phyloP scores from a whole-genome alignment of 192 early-diverging fungal genomes.

The Podila epicladia region DNA sequence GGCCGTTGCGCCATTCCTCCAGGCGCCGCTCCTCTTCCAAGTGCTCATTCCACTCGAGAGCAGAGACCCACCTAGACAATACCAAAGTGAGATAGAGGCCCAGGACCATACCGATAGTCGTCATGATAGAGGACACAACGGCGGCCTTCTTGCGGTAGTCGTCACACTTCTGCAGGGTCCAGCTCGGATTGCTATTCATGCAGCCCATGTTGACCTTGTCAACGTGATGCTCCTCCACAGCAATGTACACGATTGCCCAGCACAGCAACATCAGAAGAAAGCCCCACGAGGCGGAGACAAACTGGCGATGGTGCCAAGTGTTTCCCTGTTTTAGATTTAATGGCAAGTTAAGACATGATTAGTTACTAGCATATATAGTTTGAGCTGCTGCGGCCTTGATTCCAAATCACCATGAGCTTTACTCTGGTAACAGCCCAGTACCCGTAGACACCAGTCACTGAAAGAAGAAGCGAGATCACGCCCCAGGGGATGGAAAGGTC shows the following conservation, averaged over 20 bases:
- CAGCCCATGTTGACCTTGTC: conserved; percentile 26
- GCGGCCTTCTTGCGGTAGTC: conserved; percentile 21
- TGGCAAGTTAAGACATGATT: not conserved
- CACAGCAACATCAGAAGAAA: conserved; percentile 41
- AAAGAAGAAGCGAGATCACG: conserved; percentile 24
- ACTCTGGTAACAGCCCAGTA: conserved; percentile 23
- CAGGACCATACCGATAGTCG: conserved; percentile 16
- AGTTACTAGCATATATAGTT: no score
- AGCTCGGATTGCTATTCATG: not conserved
- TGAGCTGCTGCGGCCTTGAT: not conserved
- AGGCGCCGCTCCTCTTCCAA: conserved; percentile 31
- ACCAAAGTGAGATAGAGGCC: conserved; percentile 39
- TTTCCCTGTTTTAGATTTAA: conserved; percentile 12
- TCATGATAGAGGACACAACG: conserved; percentile 10
- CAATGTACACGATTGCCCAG: conserved; percentile 47
- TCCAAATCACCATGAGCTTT: not conserved
- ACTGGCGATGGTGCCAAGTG: conserved; percentile 42
- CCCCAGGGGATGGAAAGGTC: conserved; percentile 39
- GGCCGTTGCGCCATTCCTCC: conserved; percentile 33
- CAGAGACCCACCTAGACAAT: conserved; percentile 25
- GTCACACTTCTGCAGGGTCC: conserved; percentile 9
- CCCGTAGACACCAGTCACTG: conserved; percentile 24
- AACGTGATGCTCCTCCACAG: conserved; percentile 23
- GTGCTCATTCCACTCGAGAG: conserved; percentile 33
- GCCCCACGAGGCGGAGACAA: conserved; percentile 45